These are phyloP conservation scores for Corylus americana DNA, from an alignment of 306 rosid genomes.

Conservation along the genomic window DNA sequence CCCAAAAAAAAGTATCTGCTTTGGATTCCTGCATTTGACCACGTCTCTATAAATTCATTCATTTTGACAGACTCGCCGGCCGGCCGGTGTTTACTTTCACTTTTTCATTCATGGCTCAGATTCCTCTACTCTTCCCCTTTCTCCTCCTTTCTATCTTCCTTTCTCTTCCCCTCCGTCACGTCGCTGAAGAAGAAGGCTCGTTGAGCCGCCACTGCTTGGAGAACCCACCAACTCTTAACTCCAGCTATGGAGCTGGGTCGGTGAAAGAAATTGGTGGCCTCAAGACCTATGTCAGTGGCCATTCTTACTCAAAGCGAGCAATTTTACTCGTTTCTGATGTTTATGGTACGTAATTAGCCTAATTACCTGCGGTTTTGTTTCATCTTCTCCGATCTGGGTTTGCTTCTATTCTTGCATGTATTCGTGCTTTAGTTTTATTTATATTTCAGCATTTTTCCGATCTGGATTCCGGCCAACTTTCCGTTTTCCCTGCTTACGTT, in stretches of 20 bases:
- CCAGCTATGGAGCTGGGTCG: neutral
- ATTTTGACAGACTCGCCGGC: no score
- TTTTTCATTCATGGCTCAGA: neutral
- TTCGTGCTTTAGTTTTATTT: neutral
- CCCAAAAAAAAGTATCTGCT: no score
- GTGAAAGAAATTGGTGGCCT: slow-evolving; percentile 3
- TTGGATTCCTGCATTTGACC: no score
- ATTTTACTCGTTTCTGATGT: slow-evolving; percentile 5
- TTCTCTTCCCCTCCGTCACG: neutral
- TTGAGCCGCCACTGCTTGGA: slow-evolving; percentile 4
- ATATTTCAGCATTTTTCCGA: neutral
- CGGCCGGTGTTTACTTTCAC: neutral
- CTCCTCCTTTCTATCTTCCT: neutral
- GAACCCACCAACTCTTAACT: slow-evolving; percentile 4
- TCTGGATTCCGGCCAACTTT: no score
- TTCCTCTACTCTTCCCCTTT: neutral
- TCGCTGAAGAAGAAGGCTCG: neutral
- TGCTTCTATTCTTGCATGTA: neutral
- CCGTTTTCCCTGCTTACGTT: neutral
- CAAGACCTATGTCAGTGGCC: slow-evolving; percentile 11
- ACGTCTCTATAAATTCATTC: no score
- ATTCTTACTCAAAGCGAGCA: neutral
- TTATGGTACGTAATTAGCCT: neutral
- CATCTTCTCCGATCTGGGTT: neutral
- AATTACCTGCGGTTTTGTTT: neutral